These are phyloP conservation scores for Escovopsis sp. DNA, from an alignment of 2,329 filamentous ascomycete species.

Conservation along the genomic window DNA sequence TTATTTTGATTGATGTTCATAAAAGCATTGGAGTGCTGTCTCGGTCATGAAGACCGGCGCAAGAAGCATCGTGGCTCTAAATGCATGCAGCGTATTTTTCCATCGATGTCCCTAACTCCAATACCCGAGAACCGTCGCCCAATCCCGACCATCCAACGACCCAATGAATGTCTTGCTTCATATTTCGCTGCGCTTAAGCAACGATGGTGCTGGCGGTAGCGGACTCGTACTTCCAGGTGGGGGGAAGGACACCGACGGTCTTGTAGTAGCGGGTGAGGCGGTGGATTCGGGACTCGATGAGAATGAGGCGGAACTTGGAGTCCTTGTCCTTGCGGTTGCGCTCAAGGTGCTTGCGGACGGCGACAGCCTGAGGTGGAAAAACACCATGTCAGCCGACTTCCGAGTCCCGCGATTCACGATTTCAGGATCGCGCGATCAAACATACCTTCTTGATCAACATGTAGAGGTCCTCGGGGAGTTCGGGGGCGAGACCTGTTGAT, in stretches of 20 bases:
- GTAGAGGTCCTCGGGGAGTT: conserved; percentile 98
- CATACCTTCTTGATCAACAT: conserved; percentile 99
- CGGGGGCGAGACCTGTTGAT: conserved; percentile 77
- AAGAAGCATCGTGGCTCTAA: conserved; percentile 28
- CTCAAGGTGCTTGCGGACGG: conserved; percentile 99
- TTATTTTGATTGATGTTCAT: neutral
- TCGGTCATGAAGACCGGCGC: conserved; percentile 19
- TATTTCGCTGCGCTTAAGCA: conserved; percentile 25
- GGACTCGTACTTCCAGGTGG: conserved; percentile 98
- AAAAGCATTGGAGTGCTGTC: conserved; percentile 15
- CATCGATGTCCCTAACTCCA: conserved; percentile 28
- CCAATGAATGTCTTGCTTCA: neutral
- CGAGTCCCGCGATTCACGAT: neutral
- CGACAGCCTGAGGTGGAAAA: conserved; percentile 52
- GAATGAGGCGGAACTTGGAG: conserved; percentile 99
- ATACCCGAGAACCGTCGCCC: conserved; percentile 22
- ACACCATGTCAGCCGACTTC: neutral
- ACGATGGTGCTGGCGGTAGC: conserved; percentile 91
- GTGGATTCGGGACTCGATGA: conserved; percentile 99
- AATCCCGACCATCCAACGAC: conserved; percentile 5
- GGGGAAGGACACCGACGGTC: conserved; percentile 70
- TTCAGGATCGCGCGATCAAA: neutral
- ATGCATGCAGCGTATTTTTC: conserved; percentile 27
- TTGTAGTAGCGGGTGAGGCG: conserved; percentile 99
- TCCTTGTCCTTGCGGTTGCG: conserved; percentile 99